Conservation (phyloP, 2,329 filamentous ascomycete genomes). For the Pseudopyricularia cyperi region DNA sequence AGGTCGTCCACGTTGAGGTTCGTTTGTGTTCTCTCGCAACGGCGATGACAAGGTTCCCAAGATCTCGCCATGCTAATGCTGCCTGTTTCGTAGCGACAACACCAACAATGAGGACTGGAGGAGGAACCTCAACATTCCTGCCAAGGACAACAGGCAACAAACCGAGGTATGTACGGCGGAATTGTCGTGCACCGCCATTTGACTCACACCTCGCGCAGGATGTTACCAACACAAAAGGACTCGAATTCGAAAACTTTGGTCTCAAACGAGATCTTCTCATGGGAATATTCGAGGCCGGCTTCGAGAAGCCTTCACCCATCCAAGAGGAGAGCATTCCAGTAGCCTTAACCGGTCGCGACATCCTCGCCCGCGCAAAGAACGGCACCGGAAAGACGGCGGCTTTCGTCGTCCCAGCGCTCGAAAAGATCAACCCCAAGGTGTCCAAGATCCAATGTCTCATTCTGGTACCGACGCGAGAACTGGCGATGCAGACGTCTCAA, state of each 20-base stretch:
- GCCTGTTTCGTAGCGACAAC: conserved; percentile 26
- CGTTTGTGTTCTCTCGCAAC: neutral
- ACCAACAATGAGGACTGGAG: conserved; percentile 56
- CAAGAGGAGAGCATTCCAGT: conserved; percentile 99
- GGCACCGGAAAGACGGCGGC: conserved; percentile 97
- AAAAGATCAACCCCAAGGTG: conserved; percentile 93
- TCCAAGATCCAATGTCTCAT: conserved; percentile 95
- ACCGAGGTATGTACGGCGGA: conserved; percentile 49
- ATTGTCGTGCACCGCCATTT: neutral
- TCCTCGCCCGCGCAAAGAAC: conserved; percentile 94
- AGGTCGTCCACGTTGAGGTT: conserved; percentile 32
- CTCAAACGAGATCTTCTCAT: conserved; percentile 93
- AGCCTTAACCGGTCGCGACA: conserved; percentile 85
- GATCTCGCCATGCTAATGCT: conserved; percentile 5
- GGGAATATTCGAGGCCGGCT: conserved; percentile 98
- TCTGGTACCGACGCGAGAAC: conserved; percentile 88
- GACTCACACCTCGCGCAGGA: conserved; percentile 42
- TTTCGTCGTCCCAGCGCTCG: conserved; percentile 89
- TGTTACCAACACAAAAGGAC: conserved; percentile 93
- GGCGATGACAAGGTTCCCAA: neutral
- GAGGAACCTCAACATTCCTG: conserved; percentile 55
- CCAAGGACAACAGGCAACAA: conserved; percentile 65
- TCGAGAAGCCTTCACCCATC: conserved; percentile 96
- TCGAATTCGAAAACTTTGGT: conserved; percentile 95
- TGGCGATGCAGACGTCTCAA: conserved; percentile 96